These are phyloP conservation scores for Fusarium aywerte DNA, from an alignment of 2,329 filamentous ascomycete genomes.

Conservation along the genomic window DNA sequence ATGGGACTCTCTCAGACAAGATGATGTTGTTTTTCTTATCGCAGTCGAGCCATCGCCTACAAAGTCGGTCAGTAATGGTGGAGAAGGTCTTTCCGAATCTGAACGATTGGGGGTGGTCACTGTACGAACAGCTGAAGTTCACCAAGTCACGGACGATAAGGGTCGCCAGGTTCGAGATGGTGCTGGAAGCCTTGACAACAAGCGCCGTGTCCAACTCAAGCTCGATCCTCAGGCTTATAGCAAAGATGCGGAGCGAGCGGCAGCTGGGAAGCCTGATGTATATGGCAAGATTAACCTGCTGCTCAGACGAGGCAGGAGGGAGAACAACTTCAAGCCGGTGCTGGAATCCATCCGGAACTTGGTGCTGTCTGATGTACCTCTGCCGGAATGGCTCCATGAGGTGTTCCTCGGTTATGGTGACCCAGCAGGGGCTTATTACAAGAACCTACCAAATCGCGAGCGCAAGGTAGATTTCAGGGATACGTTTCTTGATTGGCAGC, in stretches of 20 bases:
- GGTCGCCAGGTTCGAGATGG: conserved; percentile 76
- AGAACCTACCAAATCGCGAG: conserved; percentile 80
- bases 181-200: conserved; percentile 70
- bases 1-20: conserved; percentile 88
- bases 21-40: conserved; percentile 90
- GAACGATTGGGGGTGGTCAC: conserved; percentile 74
- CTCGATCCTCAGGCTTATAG: conserved; percentile 84
- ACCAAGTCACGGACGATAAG: conserved; percentile 87
- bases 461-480: conserved; percentile 89
- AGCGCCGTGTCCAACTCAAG: conserved; percentile 80
- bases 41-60: conserved; percentile 73
- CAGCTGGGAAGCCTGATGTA: conserved; percentile 77
- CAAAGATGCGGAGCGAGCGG: conserved; percentile 74
- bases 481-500: conserved; percentile 95
- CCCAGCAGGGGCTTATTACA: conserved; percentile 87
- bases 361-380: conserved; percentile 82
- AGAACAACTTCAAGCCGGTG: conserved; percentile 97
- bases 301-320: conserved; percentile 81
- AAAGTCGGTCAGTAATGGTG: conserved; percentile 65
- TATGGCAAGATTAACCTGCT: conserved; percentile 89
- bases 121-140: conserved; percentile 84
- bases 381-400: conserved; percentile 93
- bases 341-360: conserved; percentile 91
- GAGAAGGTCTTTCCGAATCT: conserved; percentile 55
- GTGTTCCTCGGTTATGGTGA: conserved; percentile 98